Conservation (phyloP, 805 yeast species). For the Starmera quercuum region DNA sequence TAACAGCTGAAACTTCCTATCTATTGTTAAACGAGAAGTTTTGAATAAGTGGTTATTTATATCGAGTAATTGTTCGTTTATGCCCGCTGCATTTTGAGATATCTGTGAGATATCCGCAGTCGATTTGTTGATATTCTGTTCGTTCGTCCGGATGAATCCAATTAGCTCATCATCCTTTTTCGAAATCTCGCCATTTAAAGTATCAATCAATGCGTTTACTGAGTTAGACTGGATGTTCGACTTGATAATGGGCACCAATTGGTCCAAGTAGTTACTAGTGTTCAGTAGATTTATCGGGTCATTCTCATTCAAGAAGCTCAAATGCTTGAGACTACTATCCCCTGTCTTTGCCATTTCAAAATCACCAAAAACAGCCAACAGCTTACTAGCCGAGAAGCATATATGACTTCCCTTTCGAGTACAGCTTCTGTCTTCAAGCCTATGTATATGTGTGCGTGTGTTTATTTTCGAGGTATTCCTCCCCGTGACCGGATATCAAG, state of each 20-base stretch:
- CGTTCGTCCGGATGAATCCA: constrained; percentile 51
- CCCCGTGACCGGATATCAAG: too few species aligned
- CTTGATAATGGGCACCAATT: constrained; percentile 68
- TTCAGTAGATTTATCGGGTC: constrained; percentile 18
- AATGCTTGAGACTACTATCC: constrained; percentile 1
- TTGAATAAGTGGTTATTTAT: constrained; percentile 52
- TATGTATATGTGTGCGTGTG: too few species aligned
- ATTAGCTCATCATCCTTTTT: constrained; percentile 59
- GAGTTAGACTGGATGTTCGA: constrained; percentile 49
- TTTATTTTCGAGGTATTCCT: too few species aligned
- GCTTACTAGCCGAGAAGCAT: too few species aligned
- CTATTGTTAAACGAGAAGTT: constrained; percentile 60
- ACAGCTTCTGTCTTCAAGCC: too few species aligned
- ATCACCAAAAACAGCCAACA: too few species aligned
- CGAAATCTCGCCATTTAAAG: constrained; percentile 47
- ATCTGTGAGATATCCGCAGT: constrained; percentile 58
- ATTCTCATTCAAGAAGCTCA: constrained; percentile 13
- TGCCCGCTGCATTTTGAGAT: constrained; percentile 44
- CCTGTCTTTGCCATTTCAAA: not conserved
- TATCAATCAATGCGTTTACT: constrained; percentile 47
- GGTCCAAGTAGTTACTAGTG: constrained; percentile 70
- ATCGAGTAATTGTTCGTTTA: constrained; percentile 45
- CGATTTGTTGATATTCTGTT: constrained; percentile 47
- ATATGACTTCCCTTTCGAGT: too few species aligned
- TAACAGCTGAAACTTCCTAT: constrained; percentile 50